Evolutionary conservation across 176 grass and related monocot species (phyloP).

Genomic region (Oryza glaberrima): DNA sequence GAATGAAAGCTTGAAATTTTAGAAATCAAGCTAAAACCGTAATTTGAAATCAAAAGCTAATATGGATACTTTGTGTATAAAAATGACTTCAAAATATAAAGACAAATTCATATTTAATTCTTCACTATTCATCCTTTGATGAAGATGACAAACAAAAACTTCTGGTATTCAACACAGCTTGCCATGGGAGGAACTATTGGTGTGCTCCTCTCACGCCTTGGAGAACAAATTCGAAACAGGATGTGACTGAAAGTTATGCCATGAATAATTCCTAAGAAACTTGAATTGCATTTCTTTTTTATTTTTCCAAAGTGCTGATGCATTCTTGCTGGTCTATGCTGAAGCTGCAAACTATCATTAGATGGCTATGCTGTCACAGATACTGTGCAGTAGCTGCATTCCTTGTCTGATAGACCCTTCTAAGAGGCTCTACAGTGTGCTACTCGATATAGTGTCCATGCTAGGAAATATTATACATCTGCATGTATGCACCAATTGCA

Average conservation of each 20-base stretch:
- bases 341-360: not conserved
- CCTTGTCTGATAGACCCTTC: not conserved
- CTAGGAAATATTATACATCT: constrained; percentile 15
- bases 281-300: constrained; percentile 4
- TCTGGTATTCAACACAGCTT: constrained; percentile 13
- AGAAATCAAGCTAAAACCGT: not conserved
- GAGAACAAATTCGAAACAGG: not conserved
- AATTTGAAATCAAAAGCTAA: not conserved
- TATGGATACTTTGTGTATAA: not conserved
- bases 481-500: not conserved
- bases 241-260: not conserved
- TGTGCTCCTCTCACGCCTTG: not conserved
- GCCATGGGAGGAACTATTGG: not conserved
- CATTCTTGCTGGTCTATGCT: constrained; percentile 1
- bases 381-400: not conserved
- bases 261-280: not conserved
- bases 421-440: not conserved
- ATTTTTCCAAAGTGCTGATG: not conserved
- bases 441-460: not conserved
- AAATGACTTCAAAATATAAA: not conserved
- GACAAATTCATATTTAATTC: not conserved
- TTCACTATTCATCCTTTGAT: not conserved
- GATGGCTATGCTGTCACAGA: not conserved
- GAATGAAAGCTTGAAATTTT: not conserved
- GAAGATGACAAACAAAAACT: not conserved